Evolutionary conservation across 306 rosid species (phyloP).

Genomic region (Fragaria vesca): DNA sequence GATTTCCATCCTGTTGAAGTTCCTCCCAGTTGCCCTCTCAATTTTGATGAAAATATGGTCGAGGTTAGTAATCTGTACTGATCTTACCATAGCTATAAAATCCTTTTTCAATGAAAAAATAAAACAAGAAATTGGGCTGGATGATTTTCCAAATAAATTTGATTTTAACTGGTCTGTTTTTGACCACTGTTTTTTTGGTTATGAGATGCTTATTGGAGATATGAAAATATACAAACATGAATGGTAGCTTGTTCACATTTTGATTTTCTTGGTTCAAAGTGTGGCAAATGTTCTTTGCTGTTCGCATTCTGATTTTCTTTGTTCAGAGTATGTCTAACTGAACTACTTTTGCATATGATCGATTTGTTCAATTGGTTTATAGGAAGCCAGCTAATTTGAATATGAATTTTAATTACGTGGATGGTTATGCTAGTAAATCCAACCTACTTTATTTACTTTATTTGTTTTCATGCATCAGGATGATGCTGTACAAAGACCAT

Average conservation of each 20-base stretch:
- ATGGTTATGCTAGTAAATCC: background rate
- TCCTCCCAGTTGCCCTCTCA: slow-evolving; percentile 64
- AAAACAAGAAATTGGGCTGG: background rate
- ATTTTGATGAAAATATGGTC: slow-evolving; percentile 53
- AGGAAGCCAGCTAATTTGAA: background rate
- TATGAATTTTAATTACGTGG: background rate
- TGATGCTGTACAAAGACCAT: slow-evolving; percentile 23
- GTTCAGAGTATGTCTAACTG: background rate
- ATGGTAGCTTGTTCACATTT: background rate
- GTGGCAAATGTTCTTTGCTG: too few species aligned
- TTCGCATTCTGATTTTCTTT: background rate
- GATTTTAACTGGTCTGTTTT: too few species aligned
- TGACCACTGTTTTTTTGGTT: background rate
- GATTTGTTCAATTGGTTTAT: background rate
- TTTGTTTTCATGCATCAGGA: slow-evolving; percentile 37
- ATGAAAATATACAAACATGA: background rate
- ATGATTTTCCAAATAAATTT: background rate
- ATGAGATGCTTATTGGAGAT: background rate
- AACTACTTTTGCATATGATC: background rate
- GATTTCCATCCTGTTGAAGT: slow-evolving; percentile 86
- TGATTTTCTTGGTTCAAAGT: background rate
- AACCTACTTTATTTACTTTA: background rate
- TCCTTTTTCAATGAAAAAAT: background rate
- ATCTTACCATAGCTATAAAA: background rate
- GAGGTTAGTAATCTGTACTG: slow-evolving; percentile 47